These are phyloP conservation scores for Myochromella boudieri DNA, from an alignment of 768 basidiomycete species.

Conservation along the genomic window DNA sequence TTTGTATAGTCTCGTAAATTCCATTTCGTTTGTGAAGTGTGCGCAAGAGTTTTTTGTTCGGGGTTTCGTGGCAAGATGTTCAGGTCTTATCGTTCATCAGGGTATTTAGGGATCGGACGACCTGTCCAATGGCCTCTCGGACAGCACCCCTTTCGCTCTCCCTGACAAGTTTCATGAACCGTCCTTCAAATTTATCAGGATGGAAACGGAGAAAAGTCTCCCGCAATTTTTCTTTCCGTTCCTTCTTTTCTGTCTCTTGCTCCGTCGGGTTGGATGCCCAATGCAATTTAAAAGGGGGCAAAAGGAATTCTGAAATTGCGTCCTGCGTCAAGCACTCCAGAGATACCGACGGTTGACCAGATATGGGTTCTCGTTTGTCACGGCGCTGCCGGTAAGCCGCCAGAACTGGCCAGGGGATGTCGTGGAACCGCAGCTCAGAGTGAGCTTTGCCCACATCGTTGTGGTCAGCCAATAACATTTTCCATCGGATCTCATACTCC, in stretches of 20 bases:
- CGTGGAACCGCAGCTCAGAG: conserved; percentile 42
- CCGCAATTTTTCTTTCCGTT: conserved; percentile 58
- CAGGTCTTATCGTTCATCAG: conserved; percentile 42
- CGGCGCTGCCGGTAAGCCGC: conserved; percentile 28
- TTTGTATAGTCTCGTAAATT: too few relatives aligned
- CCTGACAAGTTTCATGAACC: conserved; percentile 55
- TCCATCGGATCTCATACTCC: conserved; percentile 61
- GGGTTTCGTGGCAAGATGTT: not conserved
- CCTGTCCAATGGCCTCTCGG: conserved; percentile 59
- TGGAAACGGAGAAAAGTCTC: conserved; percentile 75
- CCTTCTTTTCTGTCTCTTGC: conserved; percentile 37
- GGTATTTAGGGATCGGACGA: conserved; percentile 58
- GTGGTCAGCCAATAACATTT: conserved; percentile 37
- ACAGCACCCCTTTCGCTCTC: conserved; percentile 49
- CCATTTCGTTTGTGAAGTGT: too few relatives aligned
- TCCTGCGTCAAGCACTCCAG: conserved; percentile 55
- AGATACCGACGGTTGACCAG: conserved; percentile 17
- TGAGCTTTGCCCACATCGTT: conserved; percentile 18
- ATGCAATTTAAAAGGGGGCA: conserved; percentile 27
- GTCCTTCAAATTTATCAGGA: conserved; percentile 81
- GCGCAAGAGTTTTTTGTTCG: not conserved
- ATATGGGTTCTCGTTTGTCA: conserved; percentile 14
- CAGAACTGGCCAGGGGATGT: conserved; percentile 76
- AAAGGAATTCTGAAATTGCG: conserved; percentile 57
- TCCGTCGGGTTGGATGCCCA: conserved; percentile 10